Base-by-base conservation (phyloP, 495 filamentous ascomycete species). In the Aspergillus olivimuriae region DNA sequence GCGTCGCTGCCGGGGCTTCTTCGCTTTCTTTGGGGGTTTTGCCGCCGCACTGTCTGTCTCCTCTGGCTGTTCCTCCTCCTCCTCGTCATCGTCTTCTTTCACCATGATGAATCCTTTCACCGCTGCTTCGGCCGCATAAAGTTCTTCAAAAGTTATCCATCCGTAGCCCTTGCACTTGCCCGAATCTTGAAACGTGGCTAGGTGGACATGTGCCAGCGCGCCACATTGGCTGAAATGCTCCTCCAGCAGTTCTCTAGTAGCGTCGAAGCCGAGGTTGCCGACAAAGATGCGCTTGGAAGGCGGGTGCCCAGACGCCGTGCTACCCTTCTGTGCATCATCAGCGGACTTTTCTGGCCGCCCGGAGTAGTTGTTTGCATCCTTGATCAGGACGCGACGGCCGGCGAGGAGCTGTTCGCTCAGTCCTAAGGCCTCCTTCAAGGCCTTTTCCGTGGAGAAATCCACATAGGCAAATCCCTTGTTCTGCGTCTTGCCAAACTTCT, bases 161-260 rank as follows among this genome's bases (percentile, higher is more conserved):
- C 83, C 90, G 70, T 86, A 99, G 1, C 92, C 92, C 69, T 96
- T 96, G 71, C 94, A 97, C 69, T 97, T 97, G 19, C 92, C 94
- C 30, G 82, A 80, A 56, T 99, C 94, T 61, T 97, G 88, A 57
- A 99, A 99, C 0, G 90, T 95, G 2, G 94, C 94, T 35, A 95
- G 67, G 60, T 91, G 87, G 50, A 89, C 73, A 65, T 84, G 84
- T 24, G 72, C 66, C 43, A 99, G 74, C 36, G 80, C 75, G 31
- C 92, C 92, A 55, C 90, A 96, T 55, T 80, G 83, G 19, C 65
- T 69, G 59, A 94, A 96, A 57, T 95, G 87, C 46, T 81, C 73
- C 45, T 77, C 67, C 21, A 99, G 66, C 46, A 80, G 76, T 48
- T 94, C 88, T 49, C 87, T 86, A n/a, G 80, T 90, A 1, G 78